Evolutionary conservation across 257 asterid species (phyloP).

Genomic region (Primulina eburnea): DNA sequence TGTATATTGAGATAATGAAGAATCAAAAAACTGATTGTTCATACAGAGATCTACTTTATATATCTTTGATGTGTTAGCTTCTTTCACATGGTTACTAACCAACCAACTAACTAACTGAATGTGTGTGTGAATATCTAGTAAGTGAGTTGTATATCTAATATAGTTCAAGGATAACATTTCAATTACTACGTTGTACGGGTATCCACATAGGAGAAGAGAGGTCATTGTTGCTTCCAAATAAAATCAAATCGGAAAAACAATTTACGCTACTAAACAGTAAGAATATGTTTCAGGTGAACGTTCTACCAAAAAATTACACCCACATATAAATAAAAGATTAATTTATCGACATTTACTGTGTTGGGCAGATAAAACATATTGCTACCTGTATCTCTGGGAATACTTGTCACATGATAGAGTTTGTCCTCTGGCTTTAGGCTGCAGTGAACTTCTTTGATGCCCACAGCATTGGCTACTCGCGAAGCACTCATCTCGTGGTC

Average conservation of each 20-base stretch:
- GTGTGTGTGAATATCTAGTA: too few species aligned
- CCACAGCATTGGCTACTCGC: constrained; percentile 93
- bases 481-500: constrained; percentile 90
- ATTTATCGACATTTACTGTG: neutral
- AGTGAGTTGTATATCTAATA: too few species aligned
- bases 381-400: constrained; percentile 81
- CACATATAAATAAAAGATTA: neutral
- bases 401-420: constrained; percentile 77
- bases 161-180: too few species aligned
- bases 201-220: too few species aligned
- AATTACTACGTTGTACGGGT: too few species aligned
- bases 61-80: too few species aligned
- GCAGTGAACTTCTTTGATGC: constrained; percentile 84
- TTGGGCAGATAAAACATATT: constrained; percentile 8
- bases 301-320: neutral
- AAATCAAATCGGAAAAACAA: neutral
- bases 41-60: too few species aligned
- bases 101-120: too few species aligned
- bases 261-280: neutral
- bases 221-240: too few species aligned
- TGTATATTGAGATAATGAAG: too few species aligned
- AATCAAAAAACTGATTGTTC: too few species aligned
- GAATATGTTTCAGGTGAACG: constrained; percentile 1
- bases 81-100: too few species aligned
- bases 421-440: constrained; percentile 95